Conservation (phyloP, 495 filamentous ascomycete species). For the Copromyces sp. region DNA sequence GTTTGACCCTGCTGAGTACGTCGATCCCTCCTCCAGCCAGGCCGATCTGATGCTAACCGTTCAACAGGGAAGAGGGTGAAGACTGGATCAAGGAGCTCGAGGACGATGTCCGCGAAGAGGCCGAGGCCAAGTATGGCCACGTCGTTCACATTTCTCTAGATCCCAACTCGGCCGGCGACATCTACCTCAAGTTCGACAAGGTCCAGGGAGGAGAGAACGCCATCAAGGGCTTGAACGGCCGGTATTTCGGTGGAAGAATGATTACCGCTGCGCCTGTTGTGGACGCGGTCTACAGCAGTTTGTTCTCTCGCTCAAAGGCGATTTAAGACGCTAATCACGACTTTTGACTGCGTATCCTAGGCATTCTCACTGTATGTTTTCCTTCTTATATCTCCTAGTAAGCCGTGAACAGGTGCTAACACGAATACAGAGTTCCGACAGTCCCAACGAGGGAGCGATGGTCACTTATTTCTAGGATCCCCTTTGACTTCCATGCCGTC, state of each 20-base stretch:
- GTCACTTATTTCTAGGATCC: not conserved
- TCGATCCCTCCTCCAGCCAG: constrained; percentile 10
- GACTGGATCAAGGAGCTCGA: constrained; percentile 88
- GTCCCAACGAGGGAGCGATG: not conserved
- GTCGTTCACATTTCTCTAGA: constrained; percentile 97
- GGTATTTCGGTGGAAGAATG: constrained; percentile 83
- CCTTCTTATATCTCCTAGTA: not conserved
- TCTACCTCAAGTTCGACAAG: constrained; percentile 96
- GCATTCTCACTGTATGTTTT: constrained; percentile 24
- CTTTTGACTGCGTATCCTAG: constrained; percentile 27
- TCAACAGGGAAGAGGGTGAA: constrained; percentile 69
- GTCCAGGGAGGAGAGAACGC: constrained; percentile 93
- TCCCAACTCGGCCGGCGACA: constrained; percentile 86
- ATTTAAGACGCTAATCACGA: constrained; percentile 48
- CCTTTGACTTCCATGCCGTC: not conserved
- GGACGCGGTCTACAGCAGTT: constrained; percentile 94
- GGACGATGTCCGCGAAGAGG: constrained; percentile 88
- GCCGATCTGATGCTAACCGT: constrained; percentile 32
- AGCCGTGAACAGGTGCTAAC: not conserved
- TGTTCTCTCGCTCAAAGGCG: constrained; percentile 81
- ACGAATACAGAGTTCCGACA: not conserved
- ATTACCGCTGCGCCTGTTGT: constrained; percentile 93
- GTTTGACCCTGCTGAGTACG: constrained; percentile 89
- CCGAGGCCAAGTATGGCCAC: constrained; percentile 91
- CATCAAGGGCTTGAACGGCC: constrained; percentile 92